Evolutionary conservation across 805 yeast genomes (phyloP).

Genomic region (Candida pini): DNA sequence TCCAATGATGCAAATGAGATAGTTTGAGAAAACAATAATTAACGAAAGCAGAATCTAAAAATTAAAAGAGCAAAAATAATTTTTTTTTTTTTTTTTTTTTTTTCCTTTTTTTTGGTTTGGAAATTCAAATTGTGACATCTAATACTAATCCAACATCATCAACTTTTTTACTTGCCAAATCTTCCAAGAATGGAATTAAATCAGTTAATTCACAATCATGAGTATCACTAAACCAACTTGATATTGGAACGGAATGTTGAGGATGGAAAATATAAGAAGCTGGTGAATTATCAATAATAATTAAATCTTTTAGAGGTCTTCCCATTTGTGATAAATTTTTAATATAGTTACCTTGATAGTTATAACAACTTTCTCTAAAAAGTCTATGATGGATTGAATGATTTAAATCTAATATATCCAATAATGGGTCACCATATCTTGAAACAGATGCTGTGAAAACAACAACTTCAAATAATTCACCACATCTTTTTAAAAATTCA

Average conservation of each 20-base stretch:
- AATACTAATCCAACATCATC: conserved; percentile 82
- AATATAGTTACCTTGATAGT: conserved; percentile 90
- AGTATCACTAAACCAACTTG: conserved; percentile 97
- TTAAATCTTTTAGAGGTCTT: conserved; percentile 76
- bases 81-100: neutral
- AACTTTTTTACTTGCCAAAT: conserved; percentile 65
- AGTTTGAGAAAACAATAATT: neutral
- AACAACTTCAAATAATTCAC: conserved; percentile 86
- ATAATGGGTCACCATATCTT: conserved; percentile 91
- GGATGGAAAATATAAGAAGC: conserved; percentile 98
- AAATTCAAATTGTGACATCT: conserved; percentile 58
- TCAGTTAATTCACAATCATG: conserved; percentile 95
- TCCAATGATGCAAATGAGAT: too few relatives aligned
- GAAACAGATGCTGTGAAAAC: conserved; percentile 96
- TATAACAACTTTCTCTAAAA: conserved; percentile 91
- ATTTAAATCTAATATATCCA: conserved; percentile 79
- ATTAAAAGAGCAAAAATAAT: neutral
- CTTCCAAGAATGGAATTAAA: conserved; percentile 85
- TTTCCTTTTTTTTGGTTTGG: neutral
- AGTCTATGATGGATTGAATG: conserved; percentile 81
- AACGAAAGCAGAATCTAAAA: neutral
- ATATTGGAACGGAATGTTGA: conserved; percentile 93
- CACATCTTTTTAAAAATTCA: conserved; percentile 78
- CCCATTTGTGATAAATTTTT: conserved; percentile 94
- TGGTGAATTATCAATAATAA: conserved; percentile 95